A percentile compares a stretch with the other conserved stretches of the same genome.
Evolutionary conservation across 345 rosid genomes (phyloP).

Genomic region (Excoecaria cochinchinensis): DNA sequence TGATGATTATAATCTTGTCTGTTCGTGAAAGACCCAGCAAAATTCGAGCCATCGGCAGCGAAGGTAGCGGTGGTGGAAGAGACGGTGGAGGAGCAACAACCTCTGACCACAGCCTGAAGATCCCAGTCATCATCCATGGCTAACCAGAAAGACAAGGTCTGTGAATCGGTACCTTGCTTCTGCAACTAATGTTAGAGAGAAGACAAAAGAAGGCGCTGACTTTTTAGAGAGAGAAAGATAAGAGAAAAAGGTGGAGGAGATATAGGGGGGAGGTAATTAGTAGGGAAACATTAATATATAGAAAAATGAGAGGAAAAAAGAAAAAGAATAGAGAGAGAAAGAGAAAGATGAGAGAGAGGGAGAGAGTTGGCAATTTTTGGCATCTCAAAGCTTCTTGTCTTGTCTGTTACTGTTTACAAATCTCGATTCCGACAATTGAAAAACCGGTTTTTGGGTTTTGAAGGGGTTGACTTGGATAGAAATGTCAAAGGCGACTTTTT

Average conservation of each 20-base stretch:
- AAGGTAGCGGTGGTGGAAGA: slow-evolving; percentile 27
- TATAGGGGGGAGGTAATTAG: slow-evolving; percentile 30
- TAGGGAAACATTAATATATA: slow-evolving; percentile 29
- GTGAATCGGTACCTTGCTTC: slow-evolving; percentile 32
- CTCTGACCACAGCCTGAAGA: slow-evolving; percentile 91
- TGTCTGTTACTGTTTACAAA: slow-evolving; percentile 29
- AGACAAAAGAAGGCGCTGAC: slow-evolving; percentile 72
- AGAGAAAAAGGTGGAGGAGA: slow-evolving; percentile 10
- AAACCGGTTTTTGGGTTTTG: slow-evolving; percentile 38
- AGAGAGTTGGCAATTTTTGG: slow-evolving; percentile 35
- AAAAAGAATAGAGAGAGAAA: slow-evolving; percentile 8
- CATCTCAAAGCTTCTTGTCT: slow-evolving; percentile 67
- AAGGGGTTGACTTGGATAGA: slow-evolving; percentile 42
- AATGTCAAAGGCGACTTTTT: slow-evolving; percentile 48
- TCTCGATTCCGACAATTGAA: slow-evolving; percentile 18
- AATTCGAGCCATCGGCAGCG: slow-evolving; percentile 18
- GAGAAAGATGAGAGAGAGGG: slow-evolving; percentile 18
- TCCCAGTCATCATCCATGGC: slow-evolving; percentile 92
- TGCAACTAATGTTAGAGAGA: slow-evolving; percentile 24
- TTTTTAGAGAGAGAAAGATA: slow-evolving; percentile 34
- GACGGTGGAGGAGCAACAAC: slow-evolving; percentile 48
- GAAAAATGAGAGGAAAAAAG: not conserved
- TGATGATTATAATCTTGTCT: slow-evolving; percentile 27
- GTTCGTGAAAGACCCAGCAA: slow-evolving; percentile 14
- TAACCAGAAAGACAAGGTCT: slow-evolving; percentile 23